Evolutionary conservation across 768 basidiomycete species (phyloP), one percentile per base, ranked within the genome.

Genomic region (Phlebiopsis flavidoalba): DNA sequence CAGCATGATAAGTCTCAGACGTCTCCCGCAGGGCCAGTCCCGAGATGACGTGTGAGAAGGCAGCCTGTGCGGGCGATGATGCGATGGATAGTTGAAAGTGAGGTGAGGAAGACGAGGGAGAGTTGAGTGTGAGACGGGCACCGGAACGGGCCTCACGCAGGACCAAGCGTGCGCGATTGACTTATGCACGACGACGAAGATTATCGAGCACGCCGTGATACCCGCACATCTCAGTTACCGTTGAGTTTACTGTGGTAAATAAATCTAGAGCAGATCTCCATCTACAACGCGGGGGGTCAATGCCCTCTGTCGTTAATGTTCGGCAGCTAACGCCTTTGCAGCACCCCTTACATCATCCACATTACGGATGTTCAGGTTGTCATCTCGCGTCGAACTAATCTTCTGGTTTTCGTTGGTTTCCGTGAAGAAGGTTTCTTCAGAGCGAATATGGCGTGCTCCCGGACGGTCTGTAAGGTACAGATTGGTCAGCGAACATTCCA

Each of bases 371-470:
- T n/a, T n/a, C 74, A 26, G 87, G 88, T 68, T 86, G 82, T 63
- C n/a, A 94, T 83, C 57, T 83, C 82, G n/a, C n/a, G 60, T 87
- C 81, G 51, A n/a, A 98, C 88, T 46, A 92, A 78, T 2, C n/a
- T 78, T 80, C 73, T 98, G 93, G 66, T 93, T 97, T 61, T 88
- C 88, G 31, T 73, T 63, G n/a, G 71, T 97, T 97, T 40, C 80
- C 78, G 64, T 87, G 79, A 59, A 98, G 79, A 11, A 96, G 72
- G 72, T 91, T 92, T 48, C 85, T n/a, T 84, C 19, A 97, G 77
- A 19, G 93, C 82, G 64, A 97, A 87, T 46, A 98, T 83, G 1
- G 95, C 93, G 69, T 97, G 92, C 74, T 98, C 95, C 19, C 93
- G 87, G 51, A 98, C n/a, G 76, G 74, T 93, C 95, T 94, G 68